These are phyloP conservation scores for Endocalyx cinctus DNA, from an alignment of 2,329 filamentous ascomycete genomes.

Conservation along the genomic window DNA sequence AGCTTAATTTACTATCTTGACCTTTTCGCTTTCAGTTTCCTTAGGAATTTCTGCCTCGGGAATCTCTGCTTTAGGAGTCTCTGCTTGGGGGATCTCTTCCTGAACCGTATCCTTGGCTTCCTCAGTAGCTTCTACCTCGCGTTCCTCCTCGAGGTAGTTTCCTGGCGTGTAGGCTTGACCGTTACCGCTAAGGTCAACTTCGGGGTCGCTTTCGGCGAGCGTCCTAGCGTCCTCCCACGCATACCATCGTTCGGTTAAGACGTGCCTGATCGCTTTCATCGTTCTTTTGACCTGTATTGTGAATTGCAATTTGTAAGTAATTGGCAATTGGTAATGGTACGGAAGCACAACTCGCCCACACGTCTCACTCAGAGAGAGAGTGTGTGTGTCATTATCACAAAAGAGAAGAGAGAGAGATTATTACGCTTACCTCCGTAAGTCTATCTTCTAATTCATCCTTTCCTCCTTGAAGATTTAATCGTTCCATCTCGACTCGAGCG, in stretches of 20 bases:
- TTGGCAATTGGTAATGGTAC: too few species aligned
- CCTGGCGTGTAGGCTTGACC: constrained; percentile 47
- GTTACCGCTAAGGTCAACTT: constrained; percentile 55
- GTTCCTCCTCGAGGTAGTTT: constrained; percentile 33
- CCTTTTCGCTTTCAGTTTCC: too few species aligned
- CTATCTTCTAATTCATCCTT: constrained; percentile 61
- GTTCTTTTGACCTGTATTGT: constrained; percentile 63
- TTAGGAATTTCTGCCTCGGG: too few species aligned
- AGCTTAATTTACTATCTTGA: too few species aligned
- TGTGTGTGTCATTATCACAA: too few species aligned
- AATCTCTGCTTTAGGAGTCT: too few species aligned
- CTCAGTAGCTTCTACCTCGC: too few species aligned
- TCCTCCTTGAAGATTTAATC: constrained; percentile 69
- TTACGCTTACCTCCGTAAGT: constrained; percentile 58
- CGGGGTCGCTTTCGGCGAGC: constrained; percentile 61
- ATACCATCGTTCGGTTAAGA: constrained; percentile 83
- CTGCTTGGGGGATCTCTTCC: too few species aligned
- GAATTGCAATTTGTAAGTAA: constrained; percentile 5
- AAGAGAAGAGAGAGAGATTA: too few species aligned
- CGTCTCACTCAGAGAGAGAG: neutral
- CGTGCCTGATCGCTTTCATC: constrained; percentile 77
- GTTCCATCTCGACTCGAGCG: constrained; percentile 61
- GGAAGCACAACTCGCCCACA: constrained; percentile 6
- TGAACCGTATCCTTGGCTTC: too few species aligned
- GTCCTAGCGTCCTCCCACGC: constrained; percentile 74